Conservation (phyloP, 768 basidiomycete species). For the Chiua virens region DNA sequence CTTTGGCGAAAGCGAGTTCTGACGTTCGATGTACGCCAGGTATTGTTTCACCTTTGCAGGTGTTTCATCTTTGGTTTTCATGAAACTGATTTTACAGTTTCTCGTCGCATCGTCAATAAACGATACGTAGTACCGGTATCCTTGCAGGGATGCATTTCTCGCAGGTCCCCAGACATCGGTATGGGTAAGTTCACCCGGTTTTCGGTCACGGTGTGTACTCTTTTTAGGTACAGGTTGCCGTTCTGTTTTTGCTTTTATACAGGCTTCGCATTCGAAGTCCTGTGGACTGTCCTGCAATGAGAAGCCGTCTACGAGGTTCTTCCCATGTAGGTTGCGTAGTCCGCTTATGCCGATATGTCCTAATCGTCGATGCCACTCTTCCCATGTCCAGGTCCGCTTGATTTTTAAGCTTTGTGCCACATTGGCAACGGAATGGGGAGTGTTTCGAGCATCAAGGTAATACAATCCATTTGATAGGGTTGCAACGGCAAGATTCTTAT, state of each 20-base stretch:
- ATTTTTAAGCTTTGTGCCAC: too few relatives aligned
- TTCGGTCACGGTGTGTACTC: neutral
- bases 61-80: neutral
- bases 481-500: neutral
- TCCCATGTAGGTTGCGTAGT: neutral
- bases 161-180: conserved; percentile 6
- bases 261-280: conserved; percentile 1
- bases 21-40: neutral
- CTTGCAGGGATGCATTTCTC: neutral
- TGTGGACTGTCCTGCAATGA: neutral
- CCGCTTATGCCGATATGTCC: too few relatives aligned
- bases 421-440: too few relatives aligned
- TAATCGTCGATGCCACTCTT: too few relatives aligned
- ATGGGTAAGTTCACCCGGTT: neutral
- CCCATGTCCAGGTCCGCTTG: too few relatives aligned
- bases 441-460: too few relatives aligned
- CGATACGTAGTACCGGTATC: too few relatives aligned
- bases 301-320: neutral
- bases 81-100: neutral
- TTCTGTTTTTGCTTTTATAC: neutral
- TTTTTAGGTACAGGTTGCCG: neutral
- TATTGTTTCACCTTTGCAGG: neutral
- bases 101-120: neutral
- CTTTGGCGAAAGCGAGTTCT: too few relatives aligned
- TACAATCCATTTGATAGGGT: too few relatives aligned